Evolutionary conservation across 2,329 filamentous ascomycete genomes (phyloP).

Genomic region (Sordariomycetes sp.): DNA sequence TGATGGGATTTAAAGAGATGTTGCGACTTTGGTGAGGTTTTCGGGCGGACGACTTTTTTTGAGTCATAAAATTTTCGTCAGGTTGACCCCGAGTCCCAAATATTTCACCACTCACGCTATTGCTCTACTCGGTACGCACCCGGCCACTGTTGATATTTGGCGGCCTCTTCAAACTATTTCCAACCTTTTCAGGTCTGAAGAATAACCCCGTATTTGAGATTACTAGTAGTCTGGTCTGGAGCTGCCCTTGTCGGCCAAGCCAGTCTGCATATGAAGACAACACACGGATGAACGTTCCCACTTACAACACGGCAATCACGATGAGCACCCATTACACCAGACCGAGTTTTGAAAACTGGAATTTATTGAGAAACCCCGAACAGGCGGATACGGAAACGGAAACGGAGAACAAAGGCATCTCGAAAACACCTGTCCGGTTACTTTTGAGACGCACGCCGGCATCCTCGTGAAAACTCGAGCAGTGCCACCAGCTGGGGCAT

Average conservation of each 20-base stretch:
- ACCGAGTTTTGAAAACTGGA: background rate
- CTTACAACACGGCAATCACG: background rate
- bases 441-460: slow-evolving; percentile 5
- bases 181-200: no score
- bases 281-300: no score
- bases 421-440: slow-evolving; percentile 5
- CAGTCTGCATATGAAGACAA: background rate
- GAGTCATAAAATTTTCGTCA: background rate
- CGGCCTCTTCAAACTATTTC: no score
- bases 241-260: no score
- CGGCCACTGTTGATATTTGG: no score
- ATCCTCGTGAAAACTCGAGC: background rate
- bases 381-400: background rate
- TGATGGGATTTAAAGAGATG: background rate
- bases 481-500: background rate
- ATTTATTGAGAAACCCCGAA: background rate
- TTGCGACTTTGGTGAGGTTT: background rate
- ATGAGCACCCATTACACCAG: background rate
- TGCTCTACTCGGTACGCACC: background rate
- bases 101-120: no score
- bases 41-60: background rate
- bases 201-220: no score
- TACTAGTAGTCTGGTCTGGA: no score
- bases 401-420: slow-evolving; percentile 1
- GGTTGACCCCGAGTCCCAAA: background rate